Evolutionary conservation across 495 filamentous ascomycete genomes (phyloP).

Genomic region (Sabuloglossum arenarium): DNA sequence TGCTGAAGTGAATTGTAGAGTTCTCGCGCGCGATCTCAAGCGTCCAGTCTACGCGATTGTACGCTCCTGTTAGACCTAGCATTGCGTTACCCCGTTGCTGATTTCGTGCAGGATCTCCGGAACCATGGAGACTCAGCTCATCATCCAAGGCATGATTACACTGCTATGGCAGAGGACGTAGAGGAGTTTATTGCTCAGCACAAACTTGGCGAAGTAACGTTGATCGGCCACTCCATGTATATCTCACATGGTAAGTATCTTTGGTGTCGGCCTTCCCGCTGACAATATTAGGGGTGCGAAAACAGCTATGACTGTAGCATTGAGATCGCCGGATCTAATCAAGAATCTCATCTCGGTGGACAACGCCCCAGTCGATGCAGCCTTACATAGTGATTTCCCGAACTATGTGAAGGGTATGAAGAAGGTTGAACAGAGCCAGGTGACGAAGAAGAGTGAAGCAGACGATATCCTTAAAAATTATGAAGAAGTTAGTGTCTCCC

Average conservation of each 20-base stretch:
- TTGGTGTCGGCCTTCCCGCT: too few relatives aligned
- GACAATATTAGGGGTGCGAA: constrained; percentile 58
- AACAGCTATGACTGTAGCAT: constrained; percentile 72
- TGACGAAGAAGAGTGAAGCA: constrained; percentile 53
- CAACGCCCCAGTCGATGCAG: constrained; percentile 74
- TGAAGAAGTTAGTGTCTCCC: constrained; percentile 32
- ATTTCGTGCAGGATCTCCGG: constrained; percentile 48
- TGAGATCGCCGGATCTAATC: constrained; percentile 42
- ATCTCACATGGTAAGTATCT: too few relatives aligned
- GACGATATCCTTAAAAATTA: constrained; percentile 59
- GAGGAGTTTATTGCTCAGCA: constrained; percentile 60
- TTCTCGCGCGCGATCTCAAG: constrained; percentile 59
- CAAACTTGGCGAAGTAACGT: constrained; percentile 40
- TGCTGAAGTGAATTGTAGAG: constrained; percentile 27
- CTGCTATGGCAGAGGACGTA: constrained; percentile 70
- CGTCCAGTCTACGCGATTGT: constrained; percentile 71
- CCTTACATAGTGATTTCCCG: constrained; percentile 49
- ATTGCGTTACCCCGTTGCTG: background rate
- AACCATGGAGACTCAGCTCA: constrained; percentile 91
- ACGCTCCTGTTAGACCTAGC: constrained; percentile 16
- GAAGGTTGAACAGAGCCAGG: constrained; percentile 42
- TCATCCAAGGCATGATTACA: constrained; percentile 56
- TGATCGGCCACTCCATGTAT: constrained; percentile 94
- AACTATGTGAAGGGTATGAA: constrained; percentile 76
- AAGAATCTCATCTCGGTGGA: constrained; percentile 63